Base-by-base conservation (phyloP, 768 basidiomycete species). In the Cystobasidium ongulense region DNA sequence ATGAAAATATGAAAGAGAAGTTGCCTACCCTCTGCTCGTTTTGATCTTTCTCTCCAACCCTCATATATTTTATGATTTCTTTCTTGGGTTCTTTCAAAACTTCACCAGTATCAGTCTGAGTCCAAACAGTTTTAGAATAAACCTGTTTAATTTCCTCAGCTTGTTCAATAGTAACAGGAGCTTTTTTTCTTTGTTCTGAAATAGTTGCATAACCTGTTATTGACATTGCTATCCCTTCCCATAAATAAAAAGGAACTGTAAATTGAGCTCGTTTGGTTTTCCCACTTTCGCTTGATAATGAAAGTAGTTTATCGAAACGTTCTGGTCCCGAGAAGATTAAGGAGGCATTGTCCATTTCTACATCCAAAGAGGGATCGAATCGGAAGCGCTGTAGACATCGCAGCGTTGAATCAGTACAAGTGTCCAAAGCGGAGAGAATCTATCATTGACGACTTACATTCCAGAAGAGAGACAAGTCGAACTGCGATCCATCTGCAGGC, bases 151-250 rank as follows among this genome's bases (percentile, higher is more conserved):
- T 18, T 64, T 76, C 33, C 67, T 67, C 23, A 70, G 68, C 53
- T 43, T 54, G 78, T 39, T 87, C 86, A 74, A 96, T 93, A 78
- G 92, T 90, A 79, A 87, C 89, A 80, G 92, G 89, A 3, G 84
- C 67, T 0, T 90, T 90, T 81, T 89, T 94, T 80, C 86, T 90
- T 81, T 94, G 92, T 78, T 93, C 89, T 0, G 90, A 90, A 18
- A 98, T 85, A 53, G 95, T 81, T 10, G 90, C 88, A 80, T 95
- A 99, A 84, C 80, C 79, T 15, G 79, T 78, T 29, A 84, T 77
- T 0, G 82, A 81, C 41, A 84, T 82, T 27, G 80, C 79, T 17
- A 84, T 78, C 0, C 78, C 81, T 1, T 81, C 80, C 0, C 59
- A 54, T 36, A 63, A 57, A 76, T 10, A 71, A 31, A 71, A 59